Evolutionary conservation across 306 rosid species (phyloP).

Genomic region (Prinsepia uniflora): DNA sequence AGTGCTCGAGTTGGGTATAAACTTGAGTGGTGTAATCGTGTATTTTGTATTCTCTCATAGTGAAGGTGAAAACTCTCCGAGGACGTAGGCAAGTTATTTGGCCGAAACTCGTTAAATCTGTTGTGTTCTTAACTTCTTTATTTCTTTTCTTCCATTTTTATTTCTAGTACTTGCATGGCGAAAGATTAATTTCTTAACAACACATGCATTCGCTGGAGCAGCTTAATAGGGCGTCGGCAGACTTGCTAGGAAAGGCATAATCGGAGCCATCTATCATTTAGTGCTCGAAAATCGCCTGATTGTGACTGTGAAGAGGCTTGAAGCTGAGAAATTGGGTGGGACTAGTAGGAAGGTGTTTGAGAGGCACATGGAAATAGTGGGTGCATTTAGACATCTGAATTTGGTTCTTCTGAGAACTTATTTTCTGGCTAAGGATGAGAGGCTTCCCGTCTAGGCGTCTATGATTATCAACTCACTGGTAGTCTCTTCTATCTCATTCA

Average conservation of each 20-base stretch:
- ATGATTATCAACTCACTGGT: conserved; percentile 69
- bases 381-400: conserved; percentile 80
- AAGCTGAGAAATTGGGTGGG: conserved; percentile 47
- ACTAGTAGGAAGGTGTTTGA: conserved; percentile 53
- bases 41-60: no score
- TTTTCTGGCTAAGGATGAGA: conserved; percentile 79
- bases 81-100: no score
- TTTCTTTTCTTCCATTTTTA: no score
- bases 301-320: conserved; percentile 77
- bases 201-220: conserved; percentile 81
- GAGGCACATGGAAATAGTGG: conserved; percentile 81
- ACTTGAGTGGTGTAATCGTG: no score
- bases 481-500: conserved; percentile 82
- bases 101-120: no score
- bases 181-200: no score
- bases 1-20: no score
- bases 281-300: conserved; percentile 78
- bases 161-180: no score
- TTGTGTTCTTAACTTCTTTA: no score
- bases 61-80: no score
- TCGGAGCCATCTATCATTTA: conserved; percentile 77
- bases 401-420: conserved; percentile 70
- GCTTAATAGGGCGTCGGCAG: conserved; percentile 82
- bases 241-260: conserved; percentile 59
- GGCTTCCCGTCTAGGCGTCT: conserved; percentile 56